phyloP scores from a whole-genome alignment of 2,329 filamentous ascomycete genomes.

The Exserohilum rostratum region DNA sequence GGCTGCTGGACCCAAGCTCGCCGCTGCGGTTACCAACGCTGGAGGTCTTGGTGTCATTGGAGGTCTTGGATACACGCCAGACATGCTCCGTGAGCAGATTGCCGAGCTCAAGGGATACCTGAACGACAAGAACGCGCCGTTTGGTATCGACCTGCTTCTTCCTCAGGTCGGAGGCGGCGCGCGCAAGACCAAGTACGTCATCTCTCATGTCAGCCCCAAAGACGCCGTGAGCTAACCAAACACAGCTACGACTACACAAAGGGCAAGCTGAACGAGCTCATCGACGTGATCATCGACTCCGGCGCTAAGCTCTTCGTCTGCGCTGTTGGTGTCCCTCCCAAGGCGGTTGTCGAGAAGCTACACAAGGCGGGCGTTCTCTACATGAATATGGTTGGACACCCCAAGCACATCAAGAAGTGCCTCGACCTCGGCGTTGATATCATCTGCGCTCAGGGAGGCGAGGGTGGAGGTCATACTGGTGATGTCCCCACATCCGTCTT shows the following conservation, averaged over 20 bases:
- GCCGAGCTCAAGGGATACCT: conserved; percentile 89
- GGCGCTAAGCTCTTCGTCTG: conserved; percentile 94
- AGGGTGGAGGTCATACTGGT: conserved; percentile 95
- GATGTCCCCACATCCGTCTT: conserved; percentile 90
- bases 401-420: conserved; percentile 98
- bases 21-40: conserved; percentile 95
- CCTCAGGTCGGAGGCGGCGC: conserved; percentile 94
- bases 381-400: conserved; percentile 99
- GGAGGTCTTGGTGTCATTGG: conserved; percentile 96
- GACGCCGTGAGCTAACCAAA: conserved; percentile 5
- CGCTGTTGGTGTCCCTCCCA: conserved; percentile 91
- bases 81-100: conserved; percentile 96
- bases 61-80: conserved; percentile 92
- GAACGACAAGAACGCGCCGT: conserved; percentile 88
- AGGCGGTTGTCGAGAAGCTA: conserved; percentile 84
- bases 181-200: conserved; percentile 83
- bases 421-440: conserved; percentile 87
- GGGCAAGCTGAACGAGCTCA: conserved; percentile 89
- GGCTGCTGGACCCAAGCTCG: conserved; percentile 92
- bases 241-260: conserved; percentile 98
- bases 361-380: conserved; percentile 88
- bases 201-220: background rate
- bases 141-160: conserved; percentile 90
- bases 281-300: conserved; percentile 91
- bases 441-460: conserved; percentile 97